phyloP scores from a whole-genome alignment of 257 asterid genomes.

The Nicotiana knightiana region DNA sequence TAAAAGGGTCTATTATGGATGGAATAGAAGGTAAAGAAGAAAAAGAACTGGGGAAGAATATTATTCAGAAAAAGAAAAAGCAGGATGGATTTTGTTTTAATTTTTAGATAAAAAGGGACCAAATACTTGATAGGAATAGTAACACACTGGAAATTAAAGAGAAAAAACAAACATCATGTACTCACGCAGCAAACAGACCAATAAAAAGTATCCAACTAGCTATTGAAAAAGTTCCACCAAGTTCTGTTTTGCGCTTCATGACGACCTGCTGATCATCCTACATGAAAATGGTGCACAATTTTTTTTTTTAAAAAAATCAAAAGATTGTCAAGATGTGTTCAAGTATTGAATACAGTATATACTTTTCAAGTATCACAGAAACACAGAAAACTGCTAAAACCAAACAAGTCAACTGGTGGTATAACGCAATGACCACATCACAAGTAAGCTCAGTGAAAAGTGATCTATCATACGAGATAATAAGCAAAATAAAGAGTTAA shows the following conservation, averaged over 20 bases:
- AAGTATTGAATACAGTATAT: neutral
- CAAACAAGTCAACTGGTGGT: neutral
- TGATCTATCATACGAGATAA: neutral
- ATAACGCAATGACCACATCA: neutral
- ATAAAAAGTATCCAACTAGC: slow-evolving; percentile 89
- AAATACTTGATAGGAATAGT: neutral
- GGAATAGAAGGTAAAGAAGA: neutral
- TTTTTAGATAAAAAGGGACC: neutral
- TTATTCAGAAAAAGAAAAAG: neutral
- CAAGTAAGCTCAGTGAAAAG: neutral
- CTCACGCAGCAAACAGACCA: slow-evolving; percentile 93
- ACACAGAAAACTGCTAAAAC: neutral
- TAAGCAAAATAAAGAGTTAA: neutral
- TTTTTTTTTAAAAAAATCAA: neutral
- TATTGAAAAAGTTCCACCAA: slow-evolving; percentile 84
- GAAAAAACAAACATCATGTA: slow-evolving; percentile 14
- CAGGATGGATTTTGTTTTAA: neutral
- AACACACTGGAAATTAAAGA: neutral
- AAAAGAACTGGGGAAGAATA: neutral
- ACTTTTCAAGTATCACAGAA: neutral
- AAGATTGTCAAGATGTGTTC: neutral
- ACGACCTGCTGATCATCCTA: slow-evolving; percentile 66
- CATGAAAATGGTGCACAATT: slow-evolving; percentile 3
- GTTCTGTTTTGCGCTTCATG: slow-evolving; percentile 88
- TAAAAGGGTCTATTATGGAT: neutral